Percentiles rank a stretch among this genome's conserved stretches.
Evolutionary conservation across 2,329 filamentous ascomycete species (phyloP).

Genomic region (Ophiocordyceps robertsii): DNA sequence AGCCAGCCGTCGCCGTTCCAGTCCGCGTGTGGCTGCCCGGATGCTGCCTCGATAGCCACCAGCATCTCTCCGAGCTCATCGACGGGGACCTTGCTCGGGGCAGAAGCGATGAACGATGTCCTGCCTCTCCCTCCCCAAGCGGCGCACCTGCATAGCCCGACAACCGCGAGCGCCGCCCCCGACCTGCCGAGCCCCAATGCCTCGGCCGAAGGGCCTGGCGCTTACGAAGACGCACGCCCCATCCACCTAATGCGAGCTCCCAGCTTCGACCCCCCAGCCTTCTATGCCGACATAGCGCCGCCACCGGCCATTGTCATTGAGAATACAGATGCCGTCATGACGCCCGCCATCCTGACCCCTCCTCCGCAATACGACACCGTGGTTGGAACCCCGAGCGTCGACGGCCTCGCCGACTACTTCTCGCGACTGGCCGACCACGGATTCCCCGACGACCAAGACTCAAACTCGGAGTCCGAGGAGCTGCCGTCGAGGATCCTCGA

Average conservation of each 20-base stretch:
- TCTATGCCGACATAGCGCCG: conserved; percentile 54
- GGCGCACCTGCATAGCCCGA: conserved; percentile 31
- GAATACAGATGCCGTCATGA: conserved; percentile 5
- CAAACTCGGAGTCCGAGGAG: conserved; percentile 28
- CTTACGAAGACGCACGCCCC: conserved; percentile 39
- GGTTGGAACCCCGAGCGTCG: conserved; percentile 52
- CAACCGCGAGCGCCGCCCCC: conserved; percentile 16
- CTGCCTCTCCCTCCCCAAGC: conserved; percentile 40
- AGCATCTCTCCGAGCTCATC: conserved; percentile 58
- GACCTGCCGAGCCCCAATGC: conserved; percentile 7
- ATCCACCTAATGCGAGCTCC: conserved; percentile 76
- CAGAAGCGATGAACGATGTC: conserved; percentile 19
- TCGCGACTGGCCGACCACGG: conserved; percentile 63
- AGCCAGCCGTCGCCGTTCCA: conserved; percentile 31
- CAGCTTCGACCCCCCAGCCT: conserved; percentile 78
- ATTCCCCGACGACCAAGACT: conserved; percentile 23
- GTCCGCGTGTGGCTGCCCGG: conserved; percentile 39
- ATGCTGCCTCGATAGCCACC: conserved; percentile 34
- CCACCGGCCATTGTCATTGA: conserved; percentile 17
- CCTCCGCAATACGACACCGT: conserved; percentile 77
- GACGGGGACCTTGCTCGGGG: conserved; percentile 28
- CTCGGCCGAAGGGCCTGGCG: conserved; percentile 3
- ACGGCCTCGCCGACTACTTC: conserved; percentile 78
- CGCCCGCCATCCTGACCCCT: conserved; percentile 48
- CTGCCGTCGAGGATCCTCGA: conserved; percentile 31